Evolutionary conservation across 495 filamentous ascomycete species (phyloP).

Genomic region (Platismatia glauca): DNA sequence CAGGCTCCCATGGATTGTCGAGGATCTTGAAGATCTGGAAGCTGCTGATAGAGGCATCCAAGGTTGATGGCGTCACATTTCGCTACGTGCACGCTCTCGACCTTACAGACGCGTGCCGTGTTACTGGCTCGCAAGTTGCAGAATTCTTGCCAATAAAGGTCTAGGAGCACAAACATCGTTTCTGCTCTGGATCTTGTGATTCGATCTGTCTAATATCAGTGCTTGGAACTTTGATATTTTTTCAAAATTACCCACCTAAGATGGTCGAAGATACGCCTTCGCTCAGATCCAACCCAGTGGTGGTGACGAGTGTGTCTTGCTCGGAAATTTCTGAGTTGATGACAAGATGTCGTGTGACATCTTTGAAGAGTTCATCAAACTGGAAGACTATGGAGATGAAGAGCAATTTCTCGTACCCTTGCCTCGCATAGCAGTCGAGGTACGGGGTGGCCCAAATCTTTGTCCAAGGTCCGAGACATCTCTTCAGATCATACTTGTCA

Average conservation of each 20-base stretch:
- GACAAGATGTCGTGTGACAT: neutral
- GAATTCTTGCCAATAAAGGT: constrained; percentile 3
- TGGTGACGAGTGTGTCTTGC: neutral
- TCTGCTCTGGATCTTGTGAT: neutral
- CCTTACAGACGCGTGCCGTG: neutral
- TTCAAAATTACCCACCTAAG: neutral
- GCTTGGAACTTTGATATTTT: neutral
- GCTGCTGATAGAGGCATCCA: constrained; percentile 2
- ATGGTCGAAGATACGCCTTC: constrained; percentile 2
- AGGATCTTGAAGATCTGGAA: constrained; percentile 6
- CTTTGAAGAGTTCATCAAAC: neutral
- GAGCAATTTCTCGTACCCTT: neutral
- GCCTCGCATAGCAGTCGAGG: neutral
- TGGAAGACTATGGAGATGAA: constrained; percentile 7
- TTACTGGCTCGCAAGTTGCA: neutral
- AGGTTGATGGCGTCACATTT: constrained; percentile 1
- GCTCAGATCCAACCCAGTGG: neutral
- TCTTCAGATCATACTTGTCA: constrained; percentile 12
- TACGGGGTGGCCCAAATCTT: neutral
- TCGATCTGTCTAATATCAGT: neutral
- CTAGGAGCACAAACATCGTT: neutral
- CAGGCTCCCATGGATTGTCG: neutral
- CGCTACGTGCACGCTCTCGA: neutral
- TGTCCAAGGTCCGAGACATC: constrained; percentile 5
- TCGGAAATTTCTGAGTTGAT: neutral